Conservation (phyloP, 768 basidiomycete genomes). For the Gymnopilus dilepis region DNA sequence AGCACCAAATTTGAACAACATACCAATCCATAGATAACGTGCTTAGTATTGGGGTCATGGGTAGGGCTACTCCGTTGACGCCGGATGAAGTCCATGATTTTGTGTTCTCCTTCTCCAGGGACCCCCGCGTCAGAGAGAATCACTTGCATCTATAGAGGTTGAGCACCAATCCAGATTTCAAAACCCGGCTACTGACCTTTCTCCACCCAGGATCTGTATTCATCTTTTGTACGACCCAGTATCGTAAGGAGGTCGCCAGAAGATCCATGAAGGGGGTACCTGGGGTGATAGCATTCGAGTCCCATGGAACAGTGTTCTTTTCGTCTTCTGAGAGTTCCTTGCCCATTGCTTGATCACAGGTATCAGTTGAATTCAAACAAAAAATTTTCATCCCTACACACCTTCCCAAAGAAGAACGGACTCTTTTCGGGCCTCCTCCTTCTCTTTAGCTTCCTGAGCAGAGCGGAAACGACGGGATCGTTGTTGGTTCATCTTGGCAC, state of each 20-base stretch:
- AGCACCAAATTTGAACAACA: slow-evolving; percentile 30
- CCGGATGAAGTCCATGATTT: slow-evolving; percentile 98
- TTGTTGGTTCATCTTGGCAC: slow-evolving; percentile 99
- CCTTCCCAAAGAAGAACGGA: slow-evolving; percentile 88
- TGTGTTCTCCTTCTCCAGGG: slow-evolving; percentile 99
- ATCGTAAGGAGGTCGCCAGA: slow-evolving; percentile 84
- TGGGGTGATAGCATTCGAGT: slow-evolving; percentile 98
- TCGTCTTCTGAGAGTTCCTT: slow-evolving; percentile 83
- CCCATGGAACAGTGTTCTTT: slow-evolving; percentile 88
- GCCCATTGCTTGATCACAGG: slow-evolving; percentile 79
- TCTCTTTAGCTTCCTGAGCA: slow-evolving; percentile 93
- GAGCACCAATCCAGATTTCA: background rate
- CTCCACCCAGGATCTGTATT: slow-evolving; percentile 97
- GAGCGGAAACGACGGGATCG: slow-evolving; percentile 95
- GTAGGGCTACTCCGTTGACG: slow-evolving; percentile 84
- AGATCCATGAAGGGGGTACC: slow-evolving; percentile 99
- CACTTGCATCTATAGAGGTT: slow-evolving; percentile 76
- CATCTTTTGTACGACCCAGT: slow-evolving; percentile 96
- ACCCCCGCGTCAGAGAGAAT: slow-evolving; percentile 97
- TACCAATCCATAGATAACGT: slow-evolving; percentile 98
- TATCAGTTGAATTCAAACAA: slow-evolving; percentile 1
- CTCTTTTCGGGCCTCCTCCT: slow-evolving; percentile 86
- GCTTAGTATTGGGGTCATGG: slow-evolving; percentile 94
- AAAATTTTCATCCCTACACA: slow-evolving; percentile 37
- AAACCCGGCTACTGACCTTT: slow-evolving; percentile 54